Base-by-base conservation (phyloP, 2,329 filamentous ascomycete genomes). In the Capronia epimyces region DNA sequence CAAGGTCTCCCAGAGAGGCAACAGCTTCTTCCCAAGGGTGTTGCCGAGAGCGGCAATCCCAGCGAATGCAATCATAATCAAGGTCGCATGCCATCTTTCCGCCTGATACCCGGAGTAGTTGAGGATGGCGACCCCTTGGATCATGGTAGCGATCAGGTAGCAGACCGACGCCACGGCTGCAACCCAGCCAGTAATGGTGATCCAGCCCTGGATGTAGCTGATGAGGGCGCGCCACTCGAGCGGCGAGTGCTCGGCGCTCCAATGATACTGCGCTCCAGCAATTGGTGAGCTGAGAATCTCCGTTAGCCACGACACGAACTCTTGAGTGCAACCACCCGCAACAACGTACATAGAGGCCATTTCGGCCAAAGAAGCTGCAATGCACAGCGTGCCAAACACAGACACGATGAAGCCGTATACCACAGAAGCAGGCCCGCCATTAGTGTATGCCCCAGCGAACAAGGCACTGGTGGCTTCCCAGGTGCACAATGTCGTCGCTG, bases 261-360 rank as follows among this genome's bases (percentile, higher is more conserved):
- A 71, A 55, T 70, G 67, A 39, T 70, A 70, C 49, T 71, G 68
- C 10, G 66, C 68, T 43, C 65, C 68, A 3, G 66, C 68, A 2
- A 67, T 69, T 21, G 68, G 67, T 9, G 68, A 61, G 47, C 64
- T 67, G 31, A 46, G 20, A n/a, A 32, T 8, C 8, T 24, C 8
- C 21, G 27, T 46, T 18, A 25, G 47, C 22, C 21, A 46, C 49
- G 15, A 21, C 21, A 46, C 49, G 15, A 21, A 5, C 21, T 22
- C 10, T 27, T 40, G 36, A 29, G n/a, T 15, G 15, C 22, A 3
- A 34, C 15, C 21, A 34, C 31, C 3, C 25, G 7, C 4, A 27
- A 20, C 25, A 44, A 58, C 59, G 36, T 56, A 66, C 68, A 70
- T 68, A 1, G 67, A 69, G 8, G 66, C 64, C 36, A 71, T 65